A percentile compares a stretch with the other conserved stretches of the same genome.
Evolutionary conservation across 257 asterid species (phyloP).

Genomic region (Cinchona pubescens): DNA sequence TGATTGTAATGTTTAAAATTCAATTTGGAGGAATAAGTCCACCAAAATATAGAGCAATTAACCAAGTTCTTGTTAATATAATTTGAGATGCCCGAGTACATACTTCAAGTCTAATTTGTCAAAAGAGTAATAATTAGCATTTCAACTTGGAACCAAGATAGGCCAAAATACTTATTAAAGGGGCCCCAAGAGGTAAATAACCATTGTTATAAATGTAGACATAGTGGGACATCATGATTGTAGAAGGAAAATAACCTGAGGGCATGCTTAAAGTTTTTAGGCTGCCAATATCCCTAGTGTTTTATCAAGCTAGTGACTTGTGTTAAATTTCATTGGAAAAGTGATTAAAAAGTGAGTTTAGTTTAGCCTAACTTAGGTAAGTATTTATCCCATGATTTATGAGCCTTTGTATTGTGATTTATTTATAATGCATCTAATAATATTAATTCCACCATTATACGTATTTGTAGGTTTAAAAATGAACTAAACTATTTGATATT

Average conservation of each 20-base stretch:
- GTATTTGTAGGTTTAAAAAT: too few relatives aligned
- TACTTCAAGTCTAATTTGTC: neutral
- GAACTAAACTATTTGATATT: too few relatives aligned
- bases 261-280: too few relatives aligned
- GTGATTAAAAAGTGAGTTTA: too few relatives aligned
- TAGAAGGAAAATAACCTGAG: neutral
- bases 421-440: too few relatives aligned
- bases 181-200: neutral
- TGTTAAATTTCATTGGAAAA: neutral
- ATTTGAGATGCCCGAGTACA: neutral
- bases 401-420: too few relatives aligned
- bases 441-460: too few relatives aligned
- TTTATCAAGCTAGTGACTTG: neutral
- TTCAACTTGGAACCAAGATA: neutral
- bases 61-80: neutral
- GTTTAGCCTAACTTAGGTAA: too few relatives aligned
- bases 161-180: too few relatives aligned
- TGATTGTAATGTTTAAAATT: neutral
- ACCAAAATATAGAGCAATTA: neutral
- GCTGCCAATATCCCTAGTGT: neutral
- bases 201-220: neutral
- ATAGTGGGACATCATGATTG: neutral
- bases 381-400: too few relatives aligned
- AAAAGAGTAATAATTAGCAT: neutral
- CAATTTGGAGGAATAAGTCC: neutral